A percentile compares a stretch with the other conserved stretches of the same genome.
Evolutionary conservation across 179 eudicot genomes (phyloP).

Genomic region (Beta corolliflora): DNA sequence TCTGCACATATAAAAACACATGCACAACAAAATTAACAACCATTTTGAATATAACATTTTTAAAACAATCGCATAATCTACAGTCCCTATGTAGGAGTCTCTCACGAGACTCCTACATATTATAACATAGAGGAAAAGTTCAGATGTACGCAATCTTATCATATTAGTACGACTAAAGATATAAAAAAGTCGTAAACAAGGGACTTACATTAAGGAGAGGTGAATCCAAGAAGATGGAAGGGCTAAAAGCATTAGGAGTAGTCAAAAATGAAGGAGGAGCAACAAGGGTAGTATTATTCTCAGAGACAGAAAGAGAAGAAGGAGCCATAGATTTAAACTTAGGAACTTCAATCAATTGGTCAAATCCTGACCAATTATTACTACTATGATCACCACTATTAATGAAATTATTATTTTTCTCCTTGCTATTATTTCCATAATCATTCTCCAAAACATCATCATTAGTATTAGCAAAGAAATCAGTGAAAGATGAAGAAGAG

Average conservation of each 20-base stretch:
- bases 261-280: constrained; percentile 47
- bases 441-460: constrained; percentile 4
- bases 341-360: constrained; percentile 44
- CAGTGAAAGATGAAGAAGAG: constrained; percentile 49
- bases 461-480: constrained; percentile 43
- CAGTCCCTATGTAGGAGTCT: too few relatives aligned
- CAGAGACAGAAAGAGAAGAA: constrained; percentile 44
- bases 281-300: constrained; percentile 36
- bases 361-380: constrained; percentile 24
- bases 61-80: too few relatives aligned
- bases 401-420: not conserved
- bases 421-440: not conserved
- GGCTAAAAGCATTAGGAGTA: constrained; percentile 60
- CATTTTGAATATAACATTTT: not conserved
- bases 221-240: constrained; percentile 70
- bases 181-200: not conserved
- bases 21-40: not conserved
- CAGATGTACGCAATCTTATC: not conserved
- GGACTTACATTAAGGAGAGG: constrained; percentile 67
- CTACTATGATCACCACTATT: constrained; percentile 11
- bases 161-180: too few relatives aligned
- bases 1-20: constrained; percentile 32
- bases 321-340: constrained; percentile 62
- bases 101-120: too few relatives aligned
- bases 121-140: not conserved